phyloP scores from a whole-genome alignment of 768 basidiomycete species.

The Amanita inopinata region DNA sequence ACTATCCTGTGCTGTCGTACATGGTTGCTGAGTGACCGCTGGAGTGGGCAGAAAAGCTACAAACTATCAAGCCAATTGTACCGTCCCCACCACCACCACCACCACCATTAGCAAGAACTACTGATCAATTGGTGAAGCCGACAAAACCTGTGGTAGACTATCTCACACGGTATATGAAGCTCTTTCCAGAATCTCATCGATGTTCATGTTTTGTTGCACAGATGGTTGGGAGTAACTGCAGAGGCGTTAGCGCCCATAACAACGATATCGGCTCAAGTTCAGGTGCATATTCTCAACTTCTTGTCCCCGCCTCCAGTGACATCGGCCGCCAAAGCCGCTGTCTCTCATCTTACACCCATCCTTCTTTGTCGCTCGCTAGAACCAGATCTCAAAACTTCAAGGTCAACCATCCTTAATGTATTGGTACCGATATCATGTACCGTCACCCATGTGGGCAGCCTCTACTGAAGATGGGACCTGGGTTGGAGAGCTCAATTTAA shows the following conservation, averaged over 20 bases:
- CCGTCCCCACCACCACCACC: constrained; percentile 21
- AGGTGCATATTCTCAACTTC: constrained; percentile 54
- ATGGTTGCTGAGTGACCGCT: constrained; percentile 55
- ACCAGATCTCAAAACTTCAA: constrained; percentile 88
- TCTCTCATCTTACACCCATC: constrained; percentile 45
- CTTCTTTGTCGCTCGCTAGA: constrained; percentile 94
- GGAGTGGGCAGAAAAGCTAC: constrained; percentile 81
- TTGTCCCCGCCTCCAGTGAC: constrained; percentile 38
- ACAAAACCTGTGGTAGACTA: constrained; percentile 80
- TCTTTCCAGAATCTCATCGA: not conserved
- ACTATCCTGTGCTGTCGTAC: constrained; percentile 84
- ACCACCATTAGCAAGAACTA: constrained; percentile 19
- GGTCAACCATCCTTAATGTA: constrained; percentile 75
- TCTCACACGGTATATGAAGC: constrained; percentile 60
- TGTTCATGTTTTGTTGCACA: constrained; percentile 16
- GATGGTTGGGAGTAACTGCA: constrained; percentile 91
- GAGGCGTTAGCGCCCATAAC: constrained; percentile 58
- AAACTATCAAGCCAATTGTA: not conserved
- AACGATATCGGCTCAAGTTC: constrained; percentile 73
- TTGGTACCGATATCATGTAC: constrained; percentile 85
- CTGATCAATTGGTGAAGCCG: constrained; percentile 84
- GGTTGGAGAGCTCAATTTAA: constrained; percentile 92
- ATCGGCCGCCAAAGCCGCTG: constrained; percentile 16
- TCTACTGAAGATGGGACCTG: constrained; percentile 61
- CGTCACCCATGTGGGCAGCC: constrained; percentile 92